Evolutionary conservation across 2,329 filamentous ascomycete species (phyloP), one percentile per base, ranked within the genome.

Genomic region (Tolypocladium album): DNA sequence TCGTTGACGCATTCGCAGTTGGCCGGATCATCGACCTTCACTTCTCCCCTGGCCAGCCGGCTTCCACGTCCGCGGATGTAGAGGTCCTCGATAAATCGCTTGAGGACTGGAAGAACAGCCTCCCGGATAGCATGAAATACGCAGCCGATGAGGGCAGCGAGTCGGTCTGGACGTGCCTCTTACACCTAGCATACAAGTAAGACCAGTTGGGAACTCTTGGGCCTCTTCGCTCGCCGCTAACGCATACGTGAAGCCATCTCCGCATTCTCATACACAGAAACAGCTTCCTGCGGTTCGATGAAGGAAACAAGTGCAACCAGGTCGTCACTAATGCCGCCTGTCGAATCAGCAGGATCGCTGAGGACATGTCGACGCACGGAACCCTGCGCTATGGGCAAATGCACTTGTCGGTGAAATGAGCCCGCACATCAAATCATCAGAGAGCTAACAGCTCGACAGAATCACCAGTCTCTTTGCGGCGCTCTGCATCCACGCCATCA

Each of bases 101-200:
- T 0, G 71, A 75, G 60, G 64, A 65, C 0, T 75, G 72, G 73
- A 72, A 67, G 56, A 60, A 65, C 15, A 71, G 67, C n/a, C 62
- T 75, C 1, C 73, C 72, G 1, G 64, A 68, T 0, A 65, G 64
- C 15, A 65, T 75, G 63, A 68, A 66, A 38, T 65, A 67, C 12
- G 63, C 67, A 0, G 66, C 68, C 0, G 71, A 74, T 1, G 71
- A 72, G 45, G 71, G 67, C 8, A 68, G 65, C 34, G 68, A 71
- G 7, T 74, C 71, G 0, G 69, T 74, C 20, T 71, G 72, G 69
- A 68, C 71, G 2, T 72, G 71, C 39, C 67, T 75, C 12, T 58
- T 75, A n/a, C 72, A 75, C 34, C 62, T 75, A 8, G 72, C 72
- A 1, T 74, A 74, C 64, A 72, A 75, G 72, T 74, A 64, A 22